Evolutionary conservation across 768 basidiomycete species (phyloP).

Genomic region (Tricholoma hemisulphureum): DNA sequence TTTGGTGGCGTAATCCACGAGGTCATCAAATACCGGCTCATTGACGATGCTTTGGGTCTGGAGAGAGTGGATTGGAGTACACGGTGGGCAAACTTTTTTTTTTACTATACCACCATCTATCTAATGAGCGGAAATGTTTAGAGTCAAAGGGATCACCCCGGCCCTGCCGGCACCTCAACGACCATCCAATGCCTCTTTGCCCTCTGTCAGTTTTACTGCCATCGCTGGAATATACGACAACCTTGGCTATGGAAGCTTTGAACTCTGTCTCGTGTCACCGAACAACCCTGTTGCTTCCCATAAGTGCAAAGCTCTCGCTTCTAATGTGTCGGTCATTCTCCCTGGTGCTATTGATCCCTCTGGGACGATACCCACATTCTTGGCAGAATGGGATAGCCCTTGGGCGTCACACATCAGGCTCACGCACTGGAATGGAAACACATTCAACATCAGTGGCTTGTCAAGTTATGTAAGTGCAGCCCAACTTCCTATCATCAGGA

Average conservation of each 20-base stretch:
- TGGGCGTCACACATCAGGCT: constrained; percentile 18
- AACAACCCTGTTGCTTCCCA: neutral
- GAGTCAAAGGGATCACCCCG: neutral
- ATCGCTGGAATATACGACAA: too few relatives aligned
- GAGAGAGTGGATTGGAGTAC: constrained; percentile 26
- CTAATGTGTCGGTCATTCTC: constrained; percentile 12
- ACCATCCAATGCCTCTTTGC: constrained; percentile 13
- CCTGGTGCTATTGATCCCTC: constrained; percentile 15
- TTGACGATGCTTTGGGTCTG: constrained; percentile 22
- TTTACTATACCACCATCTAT: neutral
- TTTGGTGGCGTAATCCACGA: constrained; percentile 18
- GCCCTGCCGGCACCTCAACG: neutral
- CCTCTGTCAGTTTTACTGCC: too few relatives aligned
- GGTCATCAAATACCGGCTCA: constrained; percentile 24
- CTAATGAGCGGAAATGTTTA: neutral
- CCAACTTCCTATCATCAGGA: neutral
- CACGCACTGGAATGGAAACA: constrained; percentile 18
- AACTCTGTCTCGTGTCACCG: constrained; percentile 20
- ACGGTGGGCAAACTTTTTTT: constrained; percentile 11
- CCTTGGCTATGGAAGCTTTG: constrained; percentile 20
- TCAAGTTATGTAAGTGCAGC: constrained; percentile 15
- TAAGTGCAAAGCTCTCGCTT: constrained; percentile 6
- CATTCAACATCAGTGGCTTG: constrained; percentile 18
- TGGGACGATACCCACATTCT: constrained; percentile 18
- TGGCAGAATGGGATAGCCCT: constrained; percentile 14